Evolutionary conservation across 2,329 filamentous ascomycete species (phyloP).

Genomic region (Neocucurbitaria cava): DNA sequence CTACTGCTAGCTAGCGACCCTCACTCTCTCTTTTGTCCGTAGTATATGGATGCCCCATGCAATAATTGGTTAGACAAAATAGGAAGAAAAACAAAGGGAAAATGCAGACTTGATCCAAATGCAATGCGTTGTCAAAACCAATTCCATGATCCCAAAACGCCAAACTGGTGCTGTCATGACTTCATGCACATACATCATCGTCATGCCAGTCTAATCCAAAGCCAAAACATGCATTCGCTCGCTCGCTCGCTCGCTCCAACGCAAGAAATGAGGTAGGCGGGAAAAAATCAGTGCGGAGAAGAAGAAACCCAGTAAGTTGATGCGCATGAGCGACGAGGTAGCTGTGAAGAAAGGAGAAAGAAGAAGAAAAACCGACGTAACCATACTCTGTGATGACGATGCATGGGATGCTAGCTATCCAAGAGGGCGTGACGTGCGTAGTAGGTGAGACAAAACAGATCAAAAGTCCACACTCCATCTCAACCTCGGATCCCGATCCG

Average conservation of each 20-base stretch:
- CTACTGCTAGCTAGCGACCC: background rate
- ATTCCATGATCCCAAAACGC: background rate
- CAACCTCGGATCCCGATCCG: constrained; percentile 46
- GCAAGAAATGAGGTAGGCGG: background rate
- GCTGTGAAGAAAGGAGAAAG: too few relatives aligned
- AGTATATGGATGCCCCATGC: background rate
- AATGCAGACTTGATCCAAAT: background rate
- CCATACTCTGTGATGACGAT: too few relatives aligned
- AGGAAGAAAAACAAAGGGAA: background rate
- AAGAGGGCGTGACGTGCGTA: too few relatives aligned
- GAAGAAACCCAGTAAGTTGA: background rate
- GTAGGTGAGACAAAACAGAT: background rate
- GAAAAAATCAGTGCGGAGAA: background rate
- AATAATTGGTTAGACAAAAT: constrained; percentile 8
- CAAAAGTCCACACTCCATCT: constrained; percentile 55
- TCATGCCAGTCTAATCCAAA: background rate
- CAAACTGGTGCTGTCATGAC: background rate
- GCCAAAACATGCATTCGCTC: too few relatives aligned
- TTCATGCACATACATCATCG: too few relatives aligned
- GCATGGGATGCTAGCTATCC: too few relatives aligned
- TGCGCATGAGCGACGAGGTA: too few relatives aligned
- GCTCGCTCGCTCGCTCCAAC: constrained; percentile 1
- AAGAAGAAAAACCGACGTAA: too few relatives aligned
- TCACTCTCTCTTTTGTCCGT: background rate
- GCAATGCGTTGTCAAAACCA: background rate